phyloP scores from a whole-genome alignment of 805 yeast genomes.

The Aciculoconidium aculeatum region DNA sequence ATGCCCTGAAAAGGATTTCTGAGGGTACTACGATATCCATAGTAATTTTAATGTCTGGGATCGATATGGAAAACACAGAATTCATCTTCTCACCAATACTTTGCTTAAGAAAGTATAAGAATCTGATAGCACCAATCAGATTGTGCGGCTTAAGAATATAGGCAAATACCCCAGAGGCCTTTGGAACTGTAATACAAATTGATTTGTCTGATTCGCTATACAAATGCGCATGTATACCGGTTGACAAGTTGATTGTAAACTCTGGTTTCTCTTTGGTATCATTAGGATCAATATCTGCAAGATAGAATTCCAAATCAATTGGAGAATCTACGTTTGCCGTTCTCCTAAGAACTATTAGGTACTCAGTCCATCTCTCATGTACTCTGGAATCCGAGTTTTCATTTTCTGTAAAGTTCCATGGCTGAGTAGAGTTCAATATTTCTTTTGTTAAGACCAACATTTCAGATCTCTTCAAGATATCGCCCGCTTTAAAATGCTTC shows the following conservation, averaged over 20 bases:
- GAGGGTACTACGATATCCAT: slow-evolving; percentile 44
- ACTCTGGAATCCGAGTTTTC: slow-evolving; percentile 52
- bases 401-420: slow-evolving; percentile 36
- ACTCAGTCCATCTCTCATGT: slow-evolving; percentile 75
- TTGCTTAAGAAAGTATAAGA: slow-evolving; percentile 56
- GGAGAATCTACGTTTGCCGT: slow-evolving; percentile 50
- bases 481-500: slow-evolving; percentile 44
- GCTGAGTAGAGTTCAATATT: slow-evolving; percentile 13
- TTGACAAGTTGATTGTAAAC: slow-evolving; percentile 13
- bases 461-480: slow-evolving; percentile 58
- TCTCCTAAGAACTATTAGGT: slow-evolving; percentile 63
- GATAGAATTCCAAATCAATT: slow-evolving; percentile 58
- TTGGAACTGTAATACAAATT: slow-evolving; percentile 42
- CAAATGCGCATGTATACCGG: slow-evolving; percentile 35
- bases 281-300: slow-evolving; percentile 26
- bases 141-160: slow-evolving; percentile 56
- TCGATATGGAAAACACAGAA: slow-evolving; percentile 25
- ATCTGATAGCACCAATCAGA: slow-evolving; percentile 47
- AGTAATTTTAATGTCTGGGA: slow-evolving; percentile 42
- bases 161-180: slow-evolving; percentile 21
- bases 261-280: slow-evolving; percentile 18
- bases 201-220: slow-evolving; percentile 70
- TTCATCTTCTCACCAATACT: slow-evolving; percentile 33
- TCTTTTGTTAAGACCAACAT: slow-evolving; percentile 61
- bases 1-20: slow-evolving; percentile 8